Percentiles rank a stretch among this genome's conserved stretches.
Evolutionary conservation across 2,329 filamentous ascomycete species (phyloP).

Genomic region (Colletotrichum magnum): DNA sequence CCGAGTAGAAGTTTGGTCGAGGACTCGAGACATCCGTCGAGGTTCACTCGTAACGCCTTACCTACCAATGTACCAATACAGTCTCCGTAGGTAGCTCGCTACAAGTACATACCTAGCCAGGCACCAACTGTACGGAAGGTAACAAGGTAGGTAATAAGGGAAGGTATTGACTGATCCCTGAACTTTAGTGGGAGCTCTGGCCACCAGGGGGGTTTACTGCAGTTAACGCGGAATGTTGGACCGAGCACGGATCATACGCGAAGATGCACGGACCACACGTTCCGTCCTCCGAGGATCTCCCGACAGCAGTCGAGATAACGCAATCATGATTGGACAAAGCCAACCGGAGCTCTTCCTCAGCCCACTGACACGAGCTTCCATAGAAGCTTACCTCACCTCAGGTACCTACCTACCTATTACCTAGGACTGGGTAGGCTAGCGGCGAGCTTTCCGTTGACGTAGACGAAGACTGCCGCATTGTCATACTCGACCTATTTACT

Average conservation of each 20-base stretch:
- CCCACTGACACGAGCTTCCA: not conserved
- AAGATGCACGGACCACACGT: not conserved
- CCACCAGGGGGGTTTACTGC: not conserved
- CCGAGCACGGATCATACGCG: constrained; percentile 8
- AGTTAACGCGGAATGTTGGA: not conserved
- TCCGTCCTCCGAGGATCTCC: constrained; percentile 25
- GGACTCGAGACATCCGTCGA: too few relatives aligned
- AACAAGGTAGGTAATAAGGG: too few relatives aligned
- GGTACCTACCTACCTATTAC: too few relatives aligned
- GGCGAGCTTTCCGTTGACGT: constrained; percentile 15
- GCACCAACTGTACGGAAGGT: too few relatives aligned
- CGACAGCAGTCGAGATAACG: not conserved
- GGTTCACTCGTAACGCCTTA: not conserved
- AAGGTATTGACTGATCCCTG: constrained; percentile 10
- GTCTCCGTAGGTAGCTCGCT: too few relatives aligned
- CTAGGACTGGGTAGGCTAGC: too few relatives aligned
- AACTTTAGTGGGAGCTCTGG: constrained; percentile 11
- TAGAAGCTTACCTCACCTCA: too few relatives aligned
- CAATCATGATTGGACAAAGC: constrained; percentile 9
- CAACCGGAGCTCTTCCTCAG: constrained; percentile 12
- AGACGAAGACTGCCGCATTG: constrained; percentile 2
- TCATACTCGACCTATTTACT: not conserved
- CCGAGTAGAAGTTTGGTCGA: too few relatives aligned
- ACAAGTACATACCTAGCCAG: too few relatives aligned
- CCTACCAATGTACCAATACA: too few relatives aligned